Percentiles rank a stretch among this genome's conserved stretches.
These are phyloP conservation scores for Exophiala spinifera DNA, from an alignment of 2,329 filamentous ascomycete genomes.

Conservation along the genomic window DNA sequence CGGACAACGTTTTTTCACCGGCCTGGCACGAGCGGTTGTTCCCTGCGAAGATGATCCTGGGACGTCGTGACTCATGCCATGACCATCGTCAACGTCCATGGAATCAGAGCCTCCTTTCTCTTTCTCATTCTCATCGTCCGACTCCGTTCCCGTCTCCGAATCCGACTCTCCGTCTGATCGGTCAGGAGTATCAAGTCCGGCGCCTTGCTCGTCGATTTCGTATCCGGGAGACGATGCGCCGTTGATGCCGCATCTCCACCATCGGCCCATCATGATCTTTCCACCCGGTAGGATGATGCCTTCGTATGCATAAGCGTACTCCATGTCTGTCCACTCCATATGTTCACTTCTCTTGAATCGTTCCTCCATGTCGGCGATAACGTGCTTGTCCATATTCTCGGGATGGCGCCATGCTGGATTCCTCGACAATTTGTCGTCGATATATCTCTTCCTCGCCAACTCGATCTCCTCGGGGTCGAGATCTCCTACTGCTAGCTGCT, in stretches of 20 bases:
- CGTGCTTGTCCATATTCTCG: constrained; percentile 3
- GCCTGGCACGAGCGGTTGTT: constrained; percentile 1
- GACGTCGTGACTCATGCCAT: not conserved
- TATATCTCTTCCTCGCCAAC: constrained; percentile 6
- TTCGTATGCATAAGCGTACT: constrained; percentile 47
- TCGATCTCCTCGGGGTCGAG: constrained; percentile 17
- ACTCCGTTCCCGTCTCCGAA: constrained; percentile 8
- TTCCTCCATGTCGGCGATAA: constrained; percentile 26
- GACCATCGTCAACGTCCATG: constrained; percentile 9
- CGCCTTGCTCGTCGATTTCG: constrained; percentile 13
- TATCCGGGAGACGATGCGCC: constrained; percentile 11
- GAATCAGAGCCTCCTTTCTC: too few relatives aligned
- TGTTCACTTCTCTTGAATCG: constrained; percentile 14
- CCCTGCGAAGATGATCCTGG: not conserved
- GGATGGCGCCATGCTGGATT: constrained; percentile 11
- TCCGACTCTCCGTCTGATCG: constrained; percentile 1
- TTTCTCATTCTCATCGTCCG: not conserved
- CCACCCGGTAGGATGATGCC: constrained; percentile 47
- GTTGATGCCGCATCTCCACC: constrained; percentile 39
- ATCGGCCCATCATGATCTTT: constrained; percentile 49
- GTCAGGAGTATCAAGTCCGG: too few relatives aligned
- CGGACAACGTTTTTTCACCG: not conserved
- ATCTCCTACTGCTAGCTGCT: not conserved
- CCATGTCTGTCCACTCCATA: constrained; percentile 30
- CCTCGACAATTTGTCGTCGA: constrained; percentile 8